Evolutionary conservation across 805 yeast species (phyloP), one percentile per base, ranked within the genome.

Genomic region (Jamesozyma piceae): DNA sequence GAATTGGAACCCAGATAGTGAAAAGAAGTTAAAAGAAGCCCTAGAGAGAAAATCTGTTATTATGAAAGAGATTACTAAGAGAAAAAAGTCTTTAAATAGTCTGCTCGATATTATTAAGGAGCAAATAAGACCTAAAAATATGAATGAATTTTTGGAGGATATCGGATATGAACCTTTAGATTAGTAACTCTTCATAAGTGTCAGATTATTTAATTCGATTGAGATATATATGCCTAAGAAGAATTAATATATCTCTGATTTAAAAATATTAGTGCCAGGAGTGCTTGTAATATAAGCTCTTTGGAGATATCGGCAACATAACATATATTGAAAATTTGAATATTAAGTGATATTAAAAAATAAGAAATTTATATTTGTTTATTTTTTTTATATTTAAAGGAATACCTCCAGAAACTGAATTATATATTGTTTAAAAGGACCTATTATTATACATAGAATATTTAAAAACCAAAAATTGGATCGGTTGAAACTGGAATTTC

Each of bases 141-240:
- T 57, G 37, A 47, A 49, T 20, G 60, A 52, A 18, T 49, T 57
- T 27, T 43, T 61, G 35, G 63, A 57, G 39, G 53, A 50, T n/a
- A 45, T 58, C 29, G 62, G 63, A 20, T 46, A 41, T 20, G 63
- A 57, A 39, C 19, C 20, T 17, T 20, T 46, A 11, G 6, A 6
- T 24, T 24, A 24, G 28, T n/a, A n/a, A n/a, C n/a, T n/a, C n/a
- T n/a, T n/a, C n/a, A n/a, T 26, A 11, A 26, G 28, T 9, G 28
- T 26, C 11, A 11, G 11, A 26, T 26, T 8, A 9, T 26, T 26
- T 8, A 26, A 26, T 26, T 9, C 8, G 11, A 9, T 26, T 24
- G 11, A 36, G 14, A 11, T 17, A 46, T 32, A 10, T 31, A 4
- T 31, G n/a, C n/a, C n/a, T n/a, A n/a, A n/a, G n/a, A n/a, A n/a